phyloP scores from a whole-genome alignment of 257 asterid genomes.

The Agastache rugosa region DNA sequence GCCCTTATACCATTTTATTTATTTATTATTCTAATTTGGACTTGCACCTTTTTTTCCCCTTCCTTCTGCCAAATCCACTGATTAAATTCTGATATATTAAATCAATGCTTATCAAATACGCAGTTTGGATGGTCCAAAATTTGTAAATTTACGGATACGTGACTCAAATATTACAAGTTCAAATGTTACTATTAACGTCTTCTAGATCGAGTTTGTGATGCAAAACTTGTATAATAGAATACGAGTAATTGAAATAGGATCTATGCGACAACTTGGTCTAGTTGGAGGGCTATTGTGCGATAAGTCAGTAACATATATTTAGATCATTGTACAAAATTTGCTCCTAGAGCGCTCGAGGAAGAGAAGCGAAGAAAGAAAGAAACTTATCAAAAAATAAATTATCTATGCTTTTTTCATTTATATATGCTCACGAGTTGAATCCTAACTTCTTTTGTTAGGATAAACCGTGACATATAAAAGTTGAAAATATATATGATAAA shows the following conservation, averaged over 20 bases:
- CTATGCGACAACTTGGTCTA: no score
- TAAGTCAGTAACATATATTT: no score
- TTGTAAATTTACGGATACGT: not conserved
- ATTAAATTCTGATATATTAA: not conserved
- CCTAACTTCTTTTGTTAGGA: not conserved
- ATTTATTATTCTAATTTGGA: constrained; percentile 15
- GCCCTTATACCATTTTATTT: constrained; percentile 46
- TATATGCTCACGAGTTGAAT: no score
- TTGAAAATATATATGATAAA: not conserved
- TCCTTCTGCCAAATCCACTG: constrained; percentile 18
- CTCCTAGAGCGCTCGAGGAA: no score
- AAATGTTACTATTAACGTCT: not conserved
- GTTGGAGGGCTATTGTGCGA: no score
- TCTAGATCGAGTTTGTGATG: not conserved
- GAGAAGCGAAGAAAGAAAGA: no score
- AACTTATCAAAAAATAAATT: no score
- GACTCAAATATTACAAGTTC: not conserved
- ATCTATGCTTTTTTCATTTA: no score
- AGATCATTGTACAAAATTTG: no score
- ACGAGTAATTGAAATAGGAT: no score
- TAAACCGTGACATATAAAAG: not conserved
- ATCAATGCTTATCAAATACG: not conserved
- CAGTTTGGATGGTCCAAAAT: not conserved
- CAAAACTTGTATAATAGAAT: no score
- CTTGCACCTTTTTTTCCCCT: not conserved